phyloP scores from a whole-genome alignment of 768 basidiomycete genomes.

The Lactarius akahatsu region DNA sequence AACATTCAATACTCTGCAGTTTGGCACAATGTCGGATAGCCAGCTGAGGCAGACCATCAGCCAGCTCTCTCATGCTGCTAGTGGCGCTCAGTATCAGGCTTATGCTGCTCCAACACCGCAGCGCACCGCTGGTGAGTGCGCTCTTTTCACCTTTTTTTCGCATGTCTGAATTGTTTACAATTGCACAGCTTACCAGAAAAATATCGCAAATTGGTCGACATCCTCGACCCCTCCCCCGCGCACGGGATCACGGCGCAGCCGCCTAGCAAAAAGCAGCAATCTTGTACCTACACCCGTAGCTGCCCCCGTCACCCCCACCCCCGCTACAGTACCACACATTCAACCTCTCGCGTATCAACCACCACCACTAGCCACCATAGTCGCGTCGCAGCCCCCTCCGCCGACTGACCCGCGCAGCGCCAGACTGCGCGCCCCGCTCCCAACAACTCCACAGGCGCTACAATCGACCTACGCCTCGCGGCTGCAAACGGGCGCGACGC shows the following conservation, averaged over 20 bases:
- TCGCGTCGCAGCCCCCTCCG: slow-evolving; percentile 39
- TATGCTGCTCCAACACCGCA: slow-evolving; percentile 37
- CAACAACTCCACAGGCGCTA: slow-evolving; percentile 65
- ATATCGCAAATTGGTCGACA: slow-evolving; percentile 67
- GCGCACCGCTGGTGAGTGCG: slow-evolving; percentile 25
- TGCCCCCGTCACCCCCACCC: slow-evolving; percentile 27
- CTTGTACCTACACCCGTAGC: slow-evolving; percentile 39
- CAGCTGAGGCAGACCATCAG: slow-evolving; percentile 64
- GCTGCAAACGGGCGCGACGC: slow-evolving; percentile 84
- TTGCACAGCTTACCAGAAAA: slow-evolving; percentile 58
- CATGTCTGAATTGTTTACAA: no score
- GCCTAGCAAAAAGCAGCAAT: slow-evolving; percentile 44
- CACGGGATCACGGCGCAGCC: slow-evolving; percentile 40
- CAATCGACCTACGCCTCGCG: slow-evolving; percentile 85
- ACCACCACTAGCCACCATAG: slow-evolving; percentile 33
- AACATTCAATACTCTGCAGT: slow-evolving; percentile 31
- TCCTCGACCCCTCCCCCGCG: slow-evolving; percentile 58
- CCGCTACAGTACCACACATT: slow-evolving; percentile 41
- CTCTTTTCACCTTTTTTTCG: not conserved
- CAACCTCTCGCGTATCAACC: slow-evolving; percentile 32
- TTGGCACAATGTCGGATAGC: slow-evolving; percentile 54
- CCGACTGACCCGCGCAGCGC: slow-evolving; percentile 41
- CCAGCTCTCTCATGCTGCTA: slow-evolving; percentile 46
- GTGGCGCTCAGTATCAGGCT: slow-evolving; percentile 37
- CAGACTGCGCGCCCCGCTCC: slow-evolving; percentile 38